Evolutionary conservation across 148 eudicot species (phyloP).

Genomic region (Polygonum aviculare): DNA sequence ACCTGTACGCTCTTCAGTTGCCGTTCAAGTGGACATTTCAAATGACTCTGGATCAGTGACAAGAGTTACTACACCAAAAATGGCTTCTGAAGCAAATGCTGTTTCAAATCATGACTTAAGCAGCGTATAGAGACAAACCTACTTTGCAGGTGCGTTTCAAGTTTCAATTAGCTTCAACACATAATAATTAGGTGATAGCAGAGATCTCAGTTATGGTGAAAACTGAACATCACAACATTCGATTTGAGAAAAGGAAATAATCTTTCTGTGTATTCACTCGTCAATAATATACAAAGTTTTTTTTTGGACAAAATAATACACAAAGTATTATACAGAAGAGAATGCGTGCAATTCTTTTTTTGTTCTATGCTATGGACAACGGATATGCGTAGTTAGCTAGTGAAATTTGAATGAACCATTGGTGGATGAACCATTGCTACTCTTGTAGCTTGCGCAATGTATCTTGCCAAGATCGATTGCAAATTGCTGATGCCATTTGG

Average conservation of each 20-base stretch:
- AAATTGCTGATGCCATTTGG: too few species aligned
- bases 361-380: neutral
- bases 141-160: too few species aligned
- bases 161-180: too few species aligned
- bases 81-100: slow-evolving; percentile 51
- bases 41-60: slow-evolving; percentile 78
- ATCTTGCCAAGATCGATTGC: too few species aligned
- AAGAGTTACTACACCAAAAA: slow-evolving; percentile 62
- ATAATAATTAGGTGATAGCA: neutral
- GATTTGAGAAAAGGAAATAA: too few species aligned
- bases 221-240: neutral
- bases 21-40: slow-evolving; percentile 8
- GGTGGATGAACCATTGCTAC: neutral
- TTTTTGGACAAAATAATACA: too few species aligned
- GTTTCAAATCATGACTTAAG: neutral
- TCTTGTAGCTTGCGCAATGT: too few species aligned
- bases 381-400: neutral
- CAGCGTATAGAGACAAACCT: too few species aligned
- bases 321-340: too few species aligned
- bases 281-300: neutral
- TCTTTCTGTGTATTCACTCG: too few species aligned
- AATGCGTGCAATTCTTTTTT: too few species aligned
- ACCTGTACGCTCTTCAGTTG: too few species aligned
- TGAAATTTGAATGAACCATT: neutral
- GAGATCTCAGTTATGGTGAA: neutral